Evolutionary conservation across 148 eudicot genomes (phyloP).

Genomic region (Beta vulgaris): DNA sequence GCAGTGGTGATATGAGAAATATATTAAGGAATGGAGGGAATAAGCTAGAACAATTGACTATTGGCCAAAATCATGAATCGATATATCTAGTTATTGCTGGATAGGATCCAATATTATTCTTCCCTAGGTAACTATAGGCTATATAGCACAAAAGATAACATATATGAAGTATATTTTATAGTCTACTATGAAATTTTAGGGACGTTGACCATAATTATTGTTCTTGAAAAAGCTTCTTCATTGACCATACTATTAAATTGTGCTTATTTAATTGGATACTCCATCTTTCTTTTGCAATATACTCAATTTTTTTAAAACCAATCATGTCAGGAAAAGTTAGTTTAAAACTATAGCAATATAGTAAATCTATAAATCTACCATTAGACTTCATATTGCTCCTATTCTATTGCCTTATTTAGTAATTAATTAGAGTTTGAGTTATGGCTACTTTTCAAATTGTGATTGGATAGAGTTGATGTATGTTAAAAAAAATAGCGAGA

Average conservation of each 20-base stretch:
- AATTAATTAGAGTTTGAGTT: too few species aligned
- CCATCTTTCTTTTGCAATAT: neutral
- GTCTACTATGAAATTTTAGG: constrained; percentile 27
- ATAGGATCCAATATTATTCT: constrained; percentile 17
- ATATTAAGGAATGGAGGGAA: too few species aligned
- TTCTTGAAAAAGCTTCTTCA: constrained; percentile 19
- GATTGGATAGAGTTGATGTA: too few species aligned
- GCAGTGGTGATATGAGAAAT: too few species aligned
- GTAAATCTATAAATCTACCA: too few species aligned
- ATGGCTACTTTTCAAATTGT: too few species aligned
- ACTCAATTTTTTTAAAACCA: neutral
- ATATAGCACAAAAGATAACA: neutral
- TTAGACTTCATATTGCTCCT: too few species aligned
- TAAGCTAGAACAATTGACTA: neutral
- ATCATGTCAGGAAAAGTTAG: too few species aligned
- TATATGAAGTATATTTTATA: constrained; percentile 10
- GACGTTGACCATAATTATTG: constrained; percentile 37
- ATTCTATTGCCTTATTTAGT: too few species aligned
- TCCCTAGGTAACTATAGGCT: neutral
- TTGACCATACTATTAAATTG: constrained; percentile 27
- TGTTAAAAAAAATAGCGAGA: too few species aligned
- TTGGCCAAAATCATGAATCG: neutral
- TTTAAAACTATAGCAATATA: too few species aligned
- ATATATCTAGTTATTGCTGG: neutral
- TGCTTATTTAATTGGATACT: neutral